Base-by-base conservation (phyloP, 2,329 filamentous ascomycete species). In the Penicillium griseofulvum region DNA sequence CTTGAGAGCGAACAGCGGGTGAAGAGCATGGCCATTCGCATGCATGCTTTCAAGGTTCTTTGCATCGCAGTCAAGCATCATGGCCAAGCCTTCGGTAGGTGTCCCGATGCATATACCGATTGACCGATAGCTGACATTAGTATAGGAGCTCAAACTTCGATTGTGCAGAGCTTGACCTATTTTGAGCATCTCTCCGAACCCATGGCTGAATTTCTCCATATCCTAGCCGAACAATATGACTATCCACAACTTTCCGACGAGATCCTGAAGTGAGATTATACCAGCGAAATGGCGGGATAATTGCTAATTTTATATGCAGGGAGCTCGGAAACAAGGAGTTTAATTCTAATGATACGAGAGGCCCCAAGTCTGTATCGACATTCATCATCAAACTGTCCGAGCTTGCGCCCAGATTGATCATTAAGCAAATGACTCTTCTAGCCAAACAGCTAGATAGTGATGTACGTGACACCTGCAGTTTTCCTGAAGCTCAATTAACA, bases 111-210 rank as follows among this genome's bases (percentile, higher is more conserved):
- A 7, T 19, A 17, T 45, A 14, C 11, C 12, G 17, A 12, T 4
- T 49, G 29, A 28, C 11, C 9, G 9, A 37, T 10, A 45, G 44
- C 66, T 73, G 59, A 73, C 46, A 14, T 12, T 59, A 44, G 24
- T 6, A 9, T 66, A 95, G 90, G 90, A 49, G 94, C 94, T 1
- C 94, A 99, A 81, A 97, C 96, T 45, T 96, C 92, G 43, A 96
- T 99, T 67, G 92, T 97, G 52, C 94, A 99, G 73, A 97, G 94
- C 70, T 78, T 99, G 63, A 96, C 94, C 5, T 99, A 99, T 72
- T 99, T 97, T 67, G 94, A 99, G 75, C 94, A 99, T 74, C 78
- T 99, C n/a, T 93, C 94, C 0, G 94, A 99, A 69, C 94, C 94
- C 1, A 99, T 99, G 94, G 94, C 94, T 31, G 95, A 99, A 72